These are phyloP conservation scores for Lycium ferocissimum DNA, from an alignment of 257 asterid species.

Conservation along the genomic window DNA sequence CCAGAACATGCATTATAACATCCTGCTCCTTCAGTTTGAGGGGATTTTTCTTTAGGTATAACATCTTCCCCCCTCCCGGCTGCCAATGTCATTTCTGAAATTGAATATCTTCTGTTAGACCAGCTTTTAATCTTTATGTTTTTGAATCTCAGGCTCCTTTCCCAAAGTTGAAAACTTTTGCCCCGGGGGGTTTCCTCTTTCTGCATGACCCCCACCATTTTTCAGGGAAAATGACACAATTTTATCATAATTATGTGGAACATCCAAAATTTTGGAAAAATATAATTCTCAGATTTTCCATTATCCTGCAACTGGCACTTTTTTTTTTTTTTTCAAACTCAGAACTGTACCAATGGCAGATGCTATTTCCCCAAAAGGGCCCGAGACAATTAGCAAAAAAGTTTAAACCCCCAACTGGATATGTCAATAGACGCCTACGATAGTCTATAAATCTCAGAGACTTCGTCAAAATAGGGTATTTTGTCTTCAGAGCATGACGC, in stretches of 20 bases:
- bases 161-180: neutral
- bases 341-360: neutral
- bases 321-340: neutral
- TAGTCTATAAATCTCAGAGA: neutral
- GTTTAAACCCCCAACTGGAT: neutral
- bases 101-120: neutral
- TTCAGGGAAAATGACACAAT: neutral
- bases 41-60: neutral
- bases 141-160: conserved; percentile 24
- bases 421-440: neutral
- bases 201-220: neutral
- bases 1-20: neutral
- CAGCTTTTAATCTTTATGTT: neutral
- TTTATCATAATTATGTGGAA: neutral
- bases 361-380: neutral
- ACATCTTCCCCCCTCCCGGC: neutral
- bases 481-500: conserved; percentile 20
- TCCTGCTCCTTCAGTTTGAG: neutral
- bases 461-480: neutral
- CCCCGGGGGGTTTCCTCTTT: neutral
- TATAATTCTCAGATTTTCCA: neutral
- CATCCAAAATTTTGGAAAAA: neutral
- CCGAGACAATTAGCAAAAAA: neutral
- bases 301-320: neutral
- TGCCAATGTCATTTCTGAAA: neutral